Conservation (phyloP, 768 basidiomycete genomes). For the Phaeolepiota aurea region DNA sequence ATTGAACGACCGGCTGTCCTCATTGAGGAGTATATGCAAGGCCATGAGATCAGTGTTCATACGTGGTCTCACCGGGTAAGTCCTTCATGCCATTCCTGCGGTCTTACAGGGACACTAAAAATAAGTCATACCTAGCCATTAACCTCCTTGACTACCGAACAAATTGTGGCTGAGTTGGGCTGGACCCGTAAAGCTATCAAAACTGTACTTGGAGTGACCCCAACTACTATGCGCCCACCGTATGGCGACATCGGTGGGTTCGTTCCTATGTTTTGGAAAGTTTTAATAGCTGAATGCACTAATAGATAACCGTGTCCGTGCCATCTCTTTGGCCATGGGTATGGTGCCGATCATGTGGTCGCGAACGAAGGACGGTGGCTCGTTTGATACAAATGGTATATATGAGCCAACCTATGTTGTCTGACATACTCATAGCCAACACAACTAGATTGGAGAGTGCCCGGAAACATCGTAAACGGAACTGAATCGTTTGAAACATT, state of each 20-base stretch:
- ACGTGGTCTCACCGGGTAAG: conserved; percentile 82
- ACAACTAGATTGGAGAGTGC: conserved; percentile 85
- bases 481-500: conserved; percentile 60
- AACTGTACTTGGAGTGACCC: conserved; percentile 64
- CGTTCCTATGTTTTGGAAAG: background rate
- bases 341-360: conserved; percentile 91
- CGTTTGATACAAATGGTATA: conserved; percentile 69
- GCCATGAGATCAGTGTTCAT: conserved; percentile 78
- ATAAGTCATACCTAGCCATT: too few species aligned
- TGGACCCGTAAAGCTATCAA: conserved; percentile 88
- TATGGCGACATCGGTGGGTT: conserved; percentile 67
- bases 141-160: conserved; percentile 65
- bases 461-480: conserved; percentile 66
- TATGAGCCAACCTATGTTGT: background rate
- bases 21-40: conserved; percentile 70
- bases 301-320: conserved; percentile 85
- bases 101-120: too few species aligned
- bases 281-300: conserved; percentile 4
- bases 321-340: conserved; percentile 87
- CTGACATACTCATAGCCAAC: background rate
- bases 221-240: conserved; percentile 72
- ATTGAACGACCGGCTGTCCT: conserved; percentile 71
- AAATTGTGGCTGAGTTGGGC: conserved; percentile 89
- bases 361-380: conserved; percentile 37
- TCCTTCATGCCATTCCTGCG: conserved; percentile 4